phyloP scores from a whole-genome alignment of 768 basidiomycete genomes.

The Lactifluus echinatus region DNA sequence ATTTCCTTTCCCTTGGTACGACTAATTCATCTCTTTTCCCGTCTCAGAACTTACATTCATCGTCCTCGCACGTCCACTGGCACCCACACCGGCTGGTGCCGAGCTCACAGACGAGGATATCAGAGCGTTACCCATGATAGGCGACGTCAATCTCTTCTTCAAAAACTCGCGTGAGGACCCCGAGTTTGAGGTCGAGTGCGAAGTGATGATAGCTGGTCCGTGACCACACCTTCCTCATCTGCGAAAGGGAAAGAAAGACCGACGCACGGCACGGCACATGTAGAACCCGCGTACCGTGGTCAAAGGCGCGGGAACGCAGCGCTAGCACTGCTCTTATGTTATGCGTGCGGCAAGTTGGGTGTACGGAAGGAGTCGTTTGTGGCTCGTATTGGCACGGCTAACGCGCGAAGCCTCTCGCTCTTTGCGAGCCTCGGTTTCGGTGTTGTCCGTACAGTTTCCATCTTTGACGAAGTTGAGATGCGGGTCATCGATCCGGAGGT shows the following conservation, averaged over 20 bases:
- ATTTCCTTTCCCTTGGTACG: background rate
- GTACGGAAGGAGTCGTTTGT: constrained; percentile 47
- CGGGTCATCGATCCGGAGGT: constrained; percentile 27
- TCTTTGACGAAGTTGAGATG: constrained; percentile 84
- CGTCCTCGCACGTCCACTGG: constrained; percentile 47
- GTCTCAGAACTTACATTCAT: constrained; percentile 79
- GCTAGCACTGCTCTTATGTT: constrained; percentile 57
- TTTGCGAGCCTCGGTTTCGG: constrained; percentile 74
- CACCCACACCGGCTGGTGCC: background rate
- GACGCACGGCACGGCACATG: background rate
- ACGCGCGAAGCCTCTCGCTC: constrained; percentile 58
- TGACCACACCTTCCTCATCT: too few relatives aligned
- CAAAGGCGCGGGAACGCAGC: constrained; percentile 58
- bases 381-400: constrained; percentile 61
- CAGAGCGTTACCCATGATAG: constrained; percentile 59
- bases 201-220: constrained; percentile 88
- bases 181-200: constrained; percentile 67
- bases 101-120: constrained; percentile 23
- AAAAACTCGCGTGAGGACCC: constrained; percentile 36
- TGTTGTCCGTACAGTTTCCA: constrained; percentile 55
- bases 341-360: constrained; percentile 40
- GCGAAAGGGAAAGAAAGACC: too few relatives aligned
- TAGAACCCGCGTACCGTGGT: constrained; percentile 61
- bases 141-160: constrained; percentile 89
- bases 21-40: background rate